Conservation (phyloP, 2,329 filamentous ascomycete genomes). For the Ceratocystis smalleyi region DNA sequence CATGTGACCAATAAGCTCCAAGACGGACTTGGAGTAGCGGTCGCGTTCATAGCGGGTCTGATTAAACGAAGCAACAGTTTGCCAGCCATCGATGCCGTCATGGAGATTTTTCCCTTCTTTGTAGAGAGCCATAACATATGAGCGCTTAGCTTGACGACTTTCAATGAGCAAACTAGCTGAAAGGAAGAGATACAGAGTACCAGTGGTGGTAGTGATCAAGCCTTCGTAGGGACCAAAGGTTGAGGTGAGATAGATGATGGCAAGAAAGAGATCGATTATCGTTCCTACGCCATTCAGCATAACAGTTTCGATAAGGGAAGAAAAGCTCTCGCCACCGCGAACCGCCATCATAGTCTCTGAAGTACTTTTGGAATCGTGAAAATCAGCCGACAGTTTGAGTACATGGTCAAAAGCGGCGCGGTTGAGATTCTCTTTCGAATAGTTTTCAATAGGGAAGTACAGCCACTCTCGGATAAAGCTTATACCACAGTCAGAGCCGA, state of each 20-base stretch:
- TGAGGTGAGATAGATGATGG: slow-evolving; percentile 43
- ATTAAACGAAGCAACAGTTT: slow-evolving; percentile 44
- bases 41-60: slow-evolving; percentile 41
- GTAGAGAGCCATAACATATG: slow-evolving; percentile 37
- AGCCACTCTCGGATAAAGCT: slow-evolving; percentile 39
- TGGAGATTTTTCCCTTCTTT: slow-evolving; percentile 41
- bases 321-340: slow-evolving; percentile 37
- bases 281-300: slow-evolving; percentile 44
- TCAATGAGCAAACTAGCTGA: slow-evolving; percentile 36
- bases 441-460: slow-evolving; percentile 43
- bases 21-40: slow-evolving; percentile 36
- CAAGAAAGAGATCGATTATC: slow-evolving; percentile 43
- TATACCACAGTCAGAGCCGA: slow-evolving; percentile 39
- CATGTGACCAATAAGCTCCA: slow-evolving; percentile 3
- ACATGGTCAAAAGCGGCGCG: slow-evolving; percentile 43
- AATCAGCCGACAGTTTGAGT: slow-evolving; percentile 44
- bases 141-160: slow-evolving; percentile 34
- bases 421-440: slow-evolving; percentile 38
- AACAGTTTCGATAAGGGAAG: slow-evolving; percentile 41
- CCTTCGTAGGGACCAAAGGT: slow-evolving; percentile 46
- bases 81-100: slow-evolving; percentile 42
- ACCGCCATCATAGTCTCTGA: slow-evolving; percentile 44
- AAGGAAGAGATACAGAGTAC: slow-evolving; percentile 40
- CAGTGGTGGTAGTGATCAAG: slow-evolving; percentile 44
- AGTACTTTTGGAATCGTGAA: slow-evolving; percentile 44